These are phyloP conservation scores for Achaetomiella virescens DNA, from an alignment of 495 filamentous ascomycete genomes.

Conservation along the genomic window DNA sequence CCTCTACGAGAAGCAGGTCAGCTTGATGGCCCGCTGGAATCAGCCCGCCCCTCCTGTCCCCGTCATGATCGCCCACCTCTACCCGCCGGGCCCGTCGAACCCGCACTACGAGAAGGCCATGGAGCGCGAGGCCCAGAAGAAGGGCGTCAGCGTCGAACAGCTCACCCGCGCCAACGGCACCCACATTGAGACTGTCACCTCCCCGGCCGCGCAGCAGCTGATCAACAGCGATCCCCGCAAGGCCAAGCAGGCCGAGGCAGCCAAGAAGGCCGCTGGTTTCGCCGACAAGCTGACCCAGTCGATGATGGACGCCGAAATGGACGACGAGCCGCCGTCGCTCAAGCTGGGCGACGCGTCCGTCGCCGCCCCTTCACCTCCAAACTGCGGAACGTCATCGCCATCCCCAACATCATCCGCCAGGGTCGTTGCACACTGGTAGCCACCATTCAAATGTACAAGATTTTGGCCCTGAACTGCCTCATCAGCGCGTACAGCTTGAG, in stretches of 20 bases:
- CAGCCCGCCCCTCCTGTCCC: constrained; percentile 87
- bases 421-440: constrained; percentile 95
- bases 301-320: constrained; percentile 86
- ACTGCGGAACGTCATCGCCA: constrained; percentile 90
- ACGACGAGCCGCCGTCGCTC: constrained; percentile 87
- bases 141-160: constrained; percentile 49
- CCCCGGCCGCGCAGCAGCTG: constrained; percentile 63
- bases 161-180: constrained; percentile 37
- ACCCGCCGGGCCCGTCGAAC: constrained; percentile 84
- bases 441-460: constrained; percentile 99
- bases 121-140: constrained; percentile 70
- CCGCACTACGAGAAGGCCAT: constrained; percentile 95
- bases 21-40: constrained; percentile 88
- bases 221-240: constrained; percentile 51
- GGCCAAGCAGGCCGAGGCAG: constrained; percentile 57
- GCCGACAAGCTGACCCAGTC: constrained; percentile 80
- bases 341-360: constrained; percentile 97
- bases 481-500: constrained; percentile 97
- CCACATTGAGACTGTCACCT: constrained; percentile 59
- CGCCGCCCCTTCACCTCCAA: constrained; percentile 98
- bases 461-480: constrained; percentile 93
- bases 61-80: constrained; percentile 83
- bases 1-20: constrained; percentile 90
- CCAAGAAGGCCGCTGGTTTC: constrained; percentile 64
- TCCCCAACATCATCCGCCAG: constrained; percentile 97